A percentile compares a stretch with the other conserved stretches of the same genome.
phyloP scores from a whole-genome alignment of 2,329 filamentous ascomycete species.

The Apiospora hydei region DNA sequence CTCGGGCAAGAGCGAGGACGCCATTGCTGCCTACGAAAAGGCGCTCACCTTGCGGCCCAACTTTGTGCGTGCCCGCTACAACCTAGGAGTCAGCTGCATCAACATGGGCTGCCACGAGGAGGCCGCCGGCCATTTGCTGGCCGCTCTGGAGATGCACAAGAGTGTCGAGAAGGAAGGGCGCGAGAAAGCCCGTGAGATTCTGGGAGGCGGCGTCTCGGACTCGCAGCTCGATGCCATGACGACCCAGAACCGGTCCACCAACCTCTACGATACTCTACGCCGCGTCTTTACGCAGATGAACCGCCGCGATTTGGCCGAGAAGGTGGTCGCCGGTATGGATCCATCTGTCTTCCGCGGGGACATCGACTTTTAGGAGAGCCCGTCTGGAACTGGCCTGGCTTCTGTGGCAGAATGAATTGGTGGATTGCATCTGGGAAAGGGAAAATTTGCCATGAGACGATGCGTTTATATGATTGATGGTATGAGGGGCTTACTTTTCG shows the following conservation, averaged over 20 bases:
- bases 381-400: background rate
- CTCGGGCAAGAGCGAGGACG: constrained; percentile 90
- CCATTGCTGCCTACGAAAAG: constrained; percentile 95
- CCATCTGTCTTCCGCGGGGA: constrained; percentile 87
- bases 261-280: constrained; percentile 91
- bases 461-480: constrained; percentile 1
- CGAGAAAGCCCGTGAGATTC: constrained; percentile 82
- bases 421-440: background rate
- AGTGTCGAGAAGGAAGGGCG: constrained; percentile 86
- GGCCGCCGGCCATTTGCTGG: constrained; percentile 90
- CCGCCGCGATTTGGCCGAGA: constrained; percentile 83
- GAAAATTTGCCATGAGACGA: background rate
- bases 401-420: background rate
- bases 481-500: background rate
- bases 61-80: constrained; percentile 96
- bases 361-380: constrained; percentile 75
- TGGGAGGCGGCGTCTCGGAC: constrained; percentile 69
- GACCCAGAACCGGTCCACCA: constrained; percentile 94
- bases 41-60: constrained; percentile 90
- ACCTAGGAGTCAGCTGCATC: constrained; percentile 94
- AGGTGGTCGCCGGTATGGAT: constrained; percentile 89
- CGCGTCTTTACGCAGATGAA: constrained; percentile 98
- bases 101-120: constrained; percentile 96
- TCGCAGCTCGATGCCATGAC: constrained; percentile 85
- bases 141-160: constrained; percentile 94